Percentiles rank a stretch among this genome's conserved stretches.
These are phyloP conservation scores for Rhodotorula toruloides DNA, from an alignment of 768 basidiomycete genomes.

Conservation along the genomic window DNA sequence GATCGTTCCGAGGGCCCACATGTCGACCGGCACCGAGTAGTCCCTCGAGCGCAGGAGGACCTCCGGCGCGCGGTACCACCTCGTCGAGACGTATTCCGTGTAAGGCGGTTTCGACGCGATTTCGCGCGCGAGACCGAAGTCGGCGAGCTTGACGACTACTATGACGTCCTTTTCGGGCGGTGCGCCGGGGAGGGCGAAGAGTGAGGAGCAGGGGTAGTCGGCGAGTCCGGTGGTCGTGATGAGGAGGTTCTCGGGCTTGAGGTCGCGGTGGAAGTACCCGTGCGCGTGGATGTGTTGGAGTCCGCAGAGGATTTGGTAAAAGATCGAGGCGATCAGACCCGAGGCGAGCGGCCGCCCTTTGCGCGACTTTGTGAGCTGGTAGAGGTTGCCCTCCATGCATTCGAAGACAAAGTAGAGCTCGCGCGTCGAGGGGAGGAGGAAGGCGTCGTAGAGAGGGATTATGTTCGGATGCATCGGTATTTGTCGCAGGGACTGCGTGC, in stretches of 20 bases:
- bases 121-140: constrained; percentile 93
- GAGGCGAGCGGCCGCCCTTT: constrained; percentile 93
- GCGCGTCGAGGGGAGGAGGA: constrained; percentile 88
- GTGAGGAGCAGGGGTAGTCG: constrained; percentile 79
- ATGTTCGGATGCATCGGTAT: constrained; percentile 95
- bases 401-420: constrained; percentile 99
- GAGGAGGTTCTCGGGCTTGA: constrained; percentile 98
- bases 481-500: constrained; percentile 73
- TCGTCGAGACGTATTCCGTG: constrained; percentile 97
- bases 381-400: constrained; percentile 99
- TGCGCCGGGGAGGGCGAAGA: constrained; percentile 56
- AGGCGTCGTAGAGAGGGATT: constrained; percentile 98
- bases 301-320: constrained; percentile 82
- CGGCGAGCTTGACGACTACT: constrained; percentile 93
- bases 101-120: constrained; percentile 84
- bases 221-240: constrained; percentile 95
- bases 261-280: constrained; percentile 98
- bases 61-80: constrained; percentile 99
- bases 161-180: constrained; percentile 87
- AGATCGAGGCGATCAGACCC: constrained; percentile 90
- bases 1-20: constrained; percentile 99
- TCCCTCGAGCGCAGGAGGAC: constrained; percentile 84
- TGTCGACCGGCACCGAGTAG: constrained; percentile 94
- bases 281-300: constrained; percentile 84
- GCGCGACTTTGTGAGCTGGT: constrained; percentile 95